phyloP scores from a whole-genome alignment of 768 basidiomycete genomes.

The Tremella mesenterica region DNA sequence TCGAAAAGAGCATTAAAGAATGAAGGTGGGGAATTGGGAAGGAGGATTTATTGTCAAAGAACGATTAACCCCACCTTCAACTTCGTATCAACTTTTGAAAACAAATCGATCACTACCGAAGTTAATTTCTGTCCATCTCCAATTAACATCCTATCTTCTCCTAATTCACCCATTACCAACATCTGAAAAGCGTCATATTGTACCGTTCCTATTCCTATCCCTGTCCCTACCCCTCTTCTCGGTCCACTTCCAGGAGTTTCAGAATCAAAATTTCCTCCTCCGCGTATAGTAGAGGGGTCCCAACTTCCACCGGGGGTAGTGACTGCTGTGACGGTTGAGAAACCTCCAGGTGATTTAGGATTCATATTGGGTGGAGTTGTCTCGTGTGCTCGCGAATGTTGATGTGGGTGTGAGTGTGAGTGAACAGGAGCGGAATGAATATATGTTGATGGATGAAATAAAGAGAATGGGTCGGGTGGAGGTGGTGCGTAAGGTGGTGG shows the following conservation, averaged over 20 bases:
- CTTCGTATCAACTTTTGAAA: constrained; percentile 30
- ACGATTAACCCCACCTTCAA: constrained; percentile 20
- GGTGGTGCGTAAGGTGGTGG: not conserved
- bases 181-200: constrained; percentile 26
- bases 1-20: no score
- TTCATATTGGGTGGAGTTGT: no score
- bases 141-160: constrained; percentile 20
- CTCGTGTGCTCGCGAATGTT: no score
- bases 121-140: constrained; percentile 37
- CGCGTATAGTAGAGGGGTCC: not conserved
- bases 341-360: not conserved
- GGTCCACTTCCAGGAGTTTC: no score
- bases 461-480: not conserved
- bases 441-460: constrained; percentile 28
- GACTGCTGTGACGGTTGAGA: no score
- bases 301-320: not conserved
- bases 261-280: no score
- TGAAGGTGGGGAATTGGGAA: no score
- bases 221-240: no score
- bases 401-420: no score
- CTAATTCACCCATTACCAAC: constrained; percentile 25
- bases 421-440: constrained; percentile 27
- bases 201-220: not conserved
- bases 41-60: not conserved
- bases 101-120: constrained; percentile 21